phyloP scores from a whole-genome alignment of 1,284 basidiomycete species.

The Singerocomus rubriflavus region DNA sequence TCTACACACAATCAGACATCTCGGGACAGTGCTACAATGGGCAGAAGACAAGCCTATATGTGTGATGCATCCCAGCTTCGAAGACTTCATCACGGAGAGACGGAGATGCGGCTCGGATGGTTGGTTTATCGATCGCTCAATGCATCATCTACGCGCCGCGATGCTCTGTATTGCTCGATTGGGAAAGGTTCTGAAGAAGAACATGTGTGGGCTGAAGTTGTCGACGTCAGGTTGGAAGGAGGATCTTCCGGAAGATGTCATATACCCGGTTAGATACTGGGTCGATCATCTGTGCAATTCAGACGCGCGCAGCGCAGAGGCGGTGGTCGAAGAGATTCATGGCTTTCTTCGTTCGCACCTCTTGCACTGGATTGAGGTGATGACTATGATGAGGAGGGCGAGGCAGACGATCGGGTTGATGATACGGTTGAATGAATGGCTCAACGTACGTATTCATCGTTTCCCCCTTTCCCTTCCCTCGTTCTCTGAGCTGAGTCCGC shows the following conservation, averaged over 20 bases:
- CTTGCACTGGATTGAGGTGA: conserved; percentile 34
- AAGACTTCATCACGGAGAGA: conserved; percentile 31
- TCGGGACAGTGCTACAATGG: conserved; percentile 31
- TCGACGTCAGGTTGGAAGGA: conserved; percentile 15
- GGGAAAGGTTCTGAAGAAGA: conserved; percentile 25
- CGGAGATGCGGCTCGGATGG: conserved; percentile 25
- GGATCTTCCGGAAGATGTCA: conserved; percentile 25
- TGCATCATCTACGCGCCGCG: conserved; percentile 25
- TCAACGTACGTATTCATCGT: conserved; percentile 19
- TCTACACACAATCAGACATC: conserved; percentile 28
- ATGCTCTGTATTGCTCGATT: conserved; percentile 25
- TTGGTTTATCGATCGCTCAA: conserved; percentile 29
- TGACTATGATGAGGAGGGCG: conserved; percentile 29
- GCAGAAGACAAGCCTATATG: conserved; percentile 27
- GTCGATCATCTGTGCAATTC: conserved; percentile 29
- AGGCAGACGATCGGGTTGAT: conserved; percentile 33
- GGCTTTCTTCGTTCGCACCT: conserved; percentile 26
- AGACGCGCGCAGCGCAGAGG: neutral
- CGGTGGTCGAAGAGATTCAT: conserved; percentile 15
- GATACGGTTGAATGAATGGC: conserved; percentile 27
- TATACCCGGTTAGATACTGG: conserved; percentile 28
- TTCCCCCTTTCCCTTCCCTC: neutral
- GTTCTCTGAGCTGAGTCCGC: conserved; percentile 3
- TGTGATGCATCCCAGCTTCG: conserved; percentile 35
- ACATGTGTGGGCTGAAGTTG: conserved; percentile 22